Evolutionary conservation across 495 filamentous ascomycete species (phyloP).

Genomic region (Penicillium tannophilum): DNA sequence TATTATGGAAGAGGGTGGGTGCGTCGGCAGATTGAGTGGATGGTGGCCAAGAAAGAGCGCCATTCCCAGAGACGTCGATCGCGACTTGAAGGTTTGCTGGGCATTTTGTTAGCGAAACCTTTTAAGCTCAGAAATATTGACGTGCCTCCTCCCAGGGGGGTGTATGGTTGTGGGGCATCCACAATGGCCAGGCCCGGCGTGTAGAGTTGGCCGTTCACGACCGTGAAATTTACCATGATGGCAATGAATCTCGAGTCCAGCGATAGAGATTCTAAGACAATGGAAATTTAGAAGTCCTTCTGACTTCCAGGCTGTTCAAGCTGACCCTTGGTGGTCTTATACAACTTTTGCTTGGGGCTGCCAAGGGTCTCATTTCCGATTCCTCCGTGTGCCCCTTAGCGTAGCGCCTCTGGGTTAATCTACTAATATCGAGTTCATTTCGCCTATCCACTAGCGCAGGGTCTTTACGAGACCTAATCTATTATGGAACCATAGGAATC

Average conservation of each 20-base stretch:
- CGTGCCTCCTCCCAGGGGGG: conserved; percentile 65
- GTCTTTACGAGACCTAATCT: neutral
- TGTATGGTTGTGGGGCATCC: conserved; percentile 66
- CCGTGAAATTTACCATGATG: conserved; percentile 44
- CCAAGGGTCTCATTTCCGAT: conserved; percentile 6
- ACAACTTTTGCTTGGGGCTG: neutral
- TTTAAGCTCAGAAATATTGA: conserved; percentile 10
- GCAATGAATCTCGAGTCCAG: no score
- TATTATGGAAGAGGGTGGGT: conserved; percentile 58
- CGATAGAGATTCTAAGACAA: no score
- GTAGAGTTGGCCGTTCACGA: conserved; percentile 62
- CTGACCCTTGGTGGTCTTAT: neutral
- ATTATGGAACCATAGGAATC: neutral
- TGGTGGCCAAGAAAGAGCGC: conserved; percentile 59
- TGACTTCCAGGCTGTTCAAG: no score
- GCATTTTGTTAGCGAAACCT: neutral
- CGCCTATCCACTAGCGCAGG: conserved; percentile 4
- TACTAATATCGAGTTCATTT: neutral
- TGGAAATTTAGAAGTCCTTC: no score
- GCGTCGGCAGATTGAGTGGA: conserved; percentile 39
- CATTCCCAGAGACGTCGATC: conserved; percentile 66
- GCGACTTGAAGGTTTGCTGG: conserved; percentile 60
- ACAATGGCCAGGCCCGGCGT: conserved; percentile 66
- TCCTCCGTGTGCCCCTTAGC: neutral
- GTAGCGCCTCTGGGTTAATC: neutral